Evolutionary conservation across 2,329 filamentous ascomycete genomes (phyloP).

Genomic region (Bretziella fagacearum): DNA sequence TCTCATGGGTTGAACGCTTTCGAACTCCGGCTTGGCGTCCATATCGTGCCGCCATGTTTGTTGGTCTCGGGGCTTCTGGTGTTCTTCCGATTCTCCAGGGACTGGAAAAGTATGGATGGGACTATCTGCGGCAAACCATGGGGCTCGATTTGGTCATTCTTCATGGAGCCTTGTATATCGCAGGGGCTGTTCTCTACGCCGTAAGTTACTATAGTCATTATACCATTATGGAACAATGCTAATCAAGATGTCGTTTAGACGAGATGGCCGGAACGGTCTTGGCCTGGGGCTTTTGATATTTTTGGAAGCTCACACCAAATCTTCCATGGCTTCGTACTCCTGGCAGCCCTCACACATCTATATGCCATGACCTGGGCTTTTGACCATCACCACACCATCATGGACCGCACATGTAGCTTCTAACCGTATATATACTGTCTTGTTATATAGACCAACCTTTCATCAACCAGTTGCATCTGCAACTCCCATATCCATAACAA

Average conservation of each 20-base stretch:
- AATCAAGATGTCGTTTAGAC: conserved; percentile 27
- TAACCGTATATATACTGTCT: neutral
- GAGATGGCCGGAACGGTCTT: conserved; percentile 66
- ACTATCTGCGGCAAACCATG: conserved; percentile 52
- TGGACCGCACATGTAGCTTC: conserved; percentile 33
- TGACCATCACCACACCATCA: conserved; percentile 57
- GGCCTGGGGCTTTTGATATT: conserved; percentile 70
- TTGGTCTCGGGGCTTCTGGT: conserved; percentile 69
- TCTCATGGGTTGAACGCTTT: conserved; percentile 68
- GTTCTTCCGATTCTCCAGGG: conserved; percentile 72
- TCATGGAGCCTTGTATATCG: conserved; percentile 70
- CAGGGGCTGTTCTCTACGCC: conserved; percentile 74
- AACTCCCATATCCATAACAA: conserved; percentile 47
- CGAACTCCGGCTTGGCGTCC: conserved; percentile 69
- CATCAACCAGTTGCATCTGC: conserved; percentile 19
- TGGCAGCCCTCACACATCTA: conserved; percentile 68
- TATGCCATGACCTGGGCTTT: conserved; percentile 70
- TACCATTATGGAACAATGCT: neutral
- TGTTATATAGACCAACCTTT: conserved; percentile 6
- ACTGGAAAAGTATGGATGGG: conserved; percentile 46
- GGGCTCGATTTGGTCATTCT: conserved; percentile 64
- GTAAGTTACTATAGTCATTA: conserved; percentile 28
- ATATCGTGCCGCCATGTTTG: conserved; percentile 78
- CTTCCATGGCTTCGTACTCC: conserved; percentile 76
- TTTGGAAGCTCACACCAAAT: conserved; percentile 91